These are phyloP conservation scores for Primulina eburnea DNA, from an alignment of 257 asterid species.

Conservation along the genomic window DNA sequence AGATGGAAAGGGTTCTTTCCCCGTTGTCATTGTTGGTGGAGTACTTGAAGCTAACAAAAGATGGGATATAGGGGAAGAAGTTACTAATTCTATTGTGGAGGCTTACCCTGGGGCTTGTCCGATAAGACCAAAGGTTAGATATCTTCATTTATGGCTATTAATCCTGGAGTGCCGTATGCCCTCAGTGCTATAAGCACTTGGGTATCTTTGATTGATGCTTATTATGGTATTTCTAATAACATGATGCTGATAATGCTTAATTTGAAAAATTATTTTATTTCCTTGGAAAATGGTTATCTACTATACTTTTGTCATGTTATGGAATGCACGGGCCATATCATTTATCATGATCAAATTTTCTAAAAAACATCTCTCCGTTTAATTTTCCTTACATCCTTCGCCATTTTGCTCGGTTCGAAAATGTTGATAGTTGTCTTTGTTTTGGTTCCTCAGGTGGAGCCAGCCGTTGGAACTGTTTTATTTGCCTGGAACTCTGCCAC, in stretches of 20 bases:
- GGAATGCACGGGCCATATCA: too few relatives aligned
- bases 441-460: conserved; percentile 58
- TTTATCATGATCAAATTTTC: too few relatives aligned
- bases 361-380: too few relatives aligned
- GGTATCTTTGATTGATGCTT: neutral
- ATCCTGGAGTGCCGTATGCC: conserved; percentile 2
- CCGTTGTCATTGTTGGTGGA: conserved; percentile 92
- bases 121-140: conserved; percentile 76
- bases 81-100: conserved; percentile 55
- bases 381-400: neutral
- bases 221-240: neutral
- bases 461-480: conserved; percentile 92
- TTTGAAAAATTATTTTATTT: too few relatives aligned
- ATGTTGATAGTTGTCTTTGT: neutral
- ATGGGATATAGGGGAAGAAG: conserved; percentile 87
- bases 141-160: conserved; percentile 11
- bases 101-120: conserved; percentile 70
- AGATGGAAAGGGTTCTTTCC: conserved; percentile 76
- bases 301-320: too few relatives aligned
- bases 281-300: too few relatives aligned
- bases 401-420: neutral
- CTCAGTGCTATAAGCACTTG: too few relatives aligned
- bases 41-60: conserved; percentile 33
- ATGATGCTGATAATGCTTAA: neutral
- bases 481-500: conserved; percentile 64